phyloP scores from a whole-genome alignment of 2,329 filamentous ascomycete genomes.

The Myrmaecium sp. region DNA sequence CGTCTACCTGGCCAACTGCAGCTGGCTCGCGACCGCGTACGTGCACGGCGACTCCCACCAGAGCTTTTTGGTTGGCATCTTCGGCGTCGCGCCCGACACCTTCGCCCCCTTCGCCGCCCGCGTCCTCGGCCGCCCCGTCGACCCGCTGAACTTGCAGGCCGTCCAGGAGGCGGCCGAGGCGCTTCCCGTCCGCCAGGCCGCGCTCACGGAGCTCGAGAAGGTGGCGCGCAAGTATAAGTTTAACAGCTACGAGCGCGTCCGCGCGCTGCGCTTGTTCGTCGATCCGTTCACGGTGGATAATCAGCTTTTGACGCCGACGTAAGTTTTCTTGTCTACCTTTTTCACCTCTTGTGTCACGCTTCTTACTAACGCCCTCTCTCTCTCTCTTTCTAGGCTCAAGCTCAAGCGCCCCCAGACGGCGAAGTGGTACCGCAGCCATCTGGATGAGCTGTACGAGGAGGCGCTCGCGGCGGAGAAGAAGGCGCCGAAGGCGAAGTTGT shows the following conservation, averaged over 20 bases:
- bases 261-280: constrained; percentile 54
- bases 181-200: constrained; percentile 53
- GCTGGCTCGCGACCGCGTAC: constrained; percentile 62
- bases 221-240: constrained; percentile 76
- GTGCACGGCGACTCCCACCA: constrained; percentile 82
- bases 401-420: constrained; percentile 52
- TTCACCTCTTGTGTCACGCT: neutral
- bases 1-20: constrained; percentile 69
- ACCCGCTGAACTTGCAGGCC: constrained; percentile 45
- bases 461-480: constrained; percentile 23
- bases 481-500: constrained; percentile 31
- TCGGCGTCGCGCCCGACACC: constrained; percentile 69
- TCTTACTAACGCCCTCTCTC: constrained; percentile 2
- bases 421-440: constrained; percentile 40
- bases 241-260: constrained; percentile 76
- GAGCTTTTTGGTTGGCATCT: constrained; percentile 67
- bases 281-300: constrained; percentile 93
- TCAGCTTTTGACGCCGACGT: constrained; percentile 76
- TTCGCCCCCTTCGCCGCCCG: constrained; percentile 72
- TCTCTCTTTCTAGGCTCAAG: constrained; percentile 37
- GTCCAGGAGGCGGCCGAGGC: constrained; percentile 52
- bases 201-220: constrained; percentile 61
- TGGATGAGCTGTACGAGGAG: constrained; percentile 46
- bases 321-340: constrained; percentile 27
- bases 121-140: constrained; percentile 51